These are phyloP conservation scores for Panicum hallii DNA, from an alignment of 202 grass and related monocot species.

Conservation along the genomic window DNA sequence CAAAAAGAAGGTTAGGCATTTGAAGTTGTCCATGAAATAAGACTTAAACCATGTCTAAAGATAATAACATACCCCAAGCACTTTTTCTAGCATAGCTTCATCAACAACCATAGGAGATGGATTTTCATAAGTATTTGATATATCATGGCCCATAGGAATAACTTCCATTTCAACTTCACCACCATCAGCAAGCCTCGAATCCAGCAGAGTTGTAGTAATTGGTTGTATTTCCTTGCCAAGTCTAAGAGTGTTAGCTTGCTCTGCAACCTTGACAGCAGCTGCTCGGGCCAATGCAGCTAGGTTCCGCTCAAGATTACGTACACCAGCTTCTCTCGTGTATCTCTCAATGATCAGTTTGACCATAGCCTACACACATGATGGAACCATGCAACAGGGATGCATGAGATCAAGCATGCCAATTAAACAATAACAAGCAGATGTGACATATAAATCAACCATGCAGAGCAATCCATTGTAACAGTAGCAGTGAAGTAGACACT, in stretches of 20 bases:
- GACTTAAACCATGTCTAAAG: slow-evolving; percentile 27
- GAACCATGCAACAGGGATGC: neutral
- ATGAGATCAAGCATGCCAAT: slow-evolving; percentile 18
- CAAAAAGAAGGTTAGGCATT: slow-evolving; percentile 10
- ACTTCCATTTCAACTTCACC: slow-evolving; percentile 99
- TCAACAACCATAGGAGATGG: slow-evolving; percentile 71
- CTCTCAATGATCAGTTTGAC: slow-evolving; percentile 90
- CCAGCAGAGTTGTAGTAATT: slow-evolving; percentile 79
- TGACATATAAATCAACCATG: neutral
- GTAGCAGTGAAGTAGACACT: slow-evolving; percentile 12
- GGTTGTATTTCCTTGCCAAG: slow-evolving; percentile 92
- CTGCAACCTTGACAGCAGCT: slow-evolving; percentile 91
- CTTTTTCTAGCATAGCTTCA: slow-evolving; percentile 96
- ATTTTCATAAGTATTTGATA: slow-evolving; percentile 76
- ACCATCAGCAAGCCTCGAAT: slow-evolving; percentile 70
- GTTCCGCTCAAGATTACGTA: slow-evolving; percentile 87
- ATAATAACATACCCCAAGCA: slow-evolving; percentile 82
- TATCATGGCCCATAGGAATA: slow-evolving; percentile 94
- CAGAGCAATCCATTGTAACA: neutral
- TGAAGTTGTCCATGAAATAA: slow-evolving; percentile 19
- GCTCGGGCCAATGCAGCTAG: slow-evolving; percentile 87
- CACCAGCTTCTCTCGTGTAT: slow-evolving; percentile 97
- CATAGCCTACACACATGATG: slow-evolving; percentile 61
- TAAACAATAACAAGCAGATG: slow-evolving; percentile 9
- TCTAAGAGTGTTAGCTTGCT: slow-evolving; percentile 73